These are phyloP conservation scores for Paramarasmius palmivorus DNA, from an alignment of 1,284 basidiomycete species.

Conservation along the genomic window DNA sequence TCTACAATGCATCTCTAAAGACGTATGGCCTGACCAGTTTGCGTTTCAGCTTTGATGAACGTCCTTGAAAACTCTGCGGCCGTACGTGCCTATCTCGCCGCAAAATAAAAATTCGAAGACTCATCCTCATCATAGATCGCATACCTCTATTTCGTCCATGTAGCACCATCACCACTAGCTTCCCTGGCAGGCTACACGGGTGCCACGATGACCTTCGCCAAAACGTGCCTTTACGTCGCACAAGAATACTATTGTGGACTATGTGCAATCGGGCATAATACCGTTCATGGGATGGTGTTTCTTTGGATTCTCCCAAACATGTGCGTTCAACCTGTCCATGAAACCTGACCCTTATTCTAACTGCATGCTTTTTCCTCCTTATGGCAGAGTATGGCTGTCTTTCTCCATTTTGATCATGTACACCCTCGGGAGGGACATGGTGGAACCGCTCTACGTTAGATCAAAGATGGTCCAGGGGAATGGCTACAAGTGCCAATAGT, in stretches of 20 bases:
- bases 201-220: conserved; percentile 52
- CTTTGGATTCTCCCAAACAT: conserved; percentile 53
- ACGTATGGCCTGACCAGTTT: conserved; percentile 7
- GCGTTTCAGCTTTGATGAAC: conserved; percentile 47
- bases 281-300: conserved; percentile 34
- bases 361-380: background rate
- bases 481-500: too few relatives aligned
- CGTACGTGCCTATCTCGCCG: conserved; percentile 20
- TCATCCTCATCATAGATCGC: conserved; percentile 27
- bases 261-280: conserved; percentile 55
- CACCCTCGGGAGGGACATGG: conserved; percentile 36
- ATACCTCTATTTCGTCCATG: conserved; percentile 39
- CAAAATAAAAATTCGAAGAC: background rate
- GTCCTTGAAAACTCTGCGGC: conserved; percentile 54
- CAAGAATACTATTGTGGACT: conserved; percentile 46
- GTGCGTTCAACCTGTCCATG: conserved; percentile 26
- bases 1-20: conserved; percentile 10
- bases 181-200: conserved; percentile 46
- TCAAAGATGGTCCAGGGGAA: too few relatives aligned
- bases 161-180: conserved; percentile 24
- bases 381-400: conserved; percentile 39
- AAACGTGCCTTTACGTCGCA: conserved; percentile 51
- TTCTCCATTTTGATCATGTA: conserved; percentile 38
- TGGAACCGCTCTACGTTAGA: background rate
- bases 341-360: conserved; percentile 6